Conservation (phyloP, 2,329 filamentous ascomycete genomes). For the Xylaria sp. region DNA sequence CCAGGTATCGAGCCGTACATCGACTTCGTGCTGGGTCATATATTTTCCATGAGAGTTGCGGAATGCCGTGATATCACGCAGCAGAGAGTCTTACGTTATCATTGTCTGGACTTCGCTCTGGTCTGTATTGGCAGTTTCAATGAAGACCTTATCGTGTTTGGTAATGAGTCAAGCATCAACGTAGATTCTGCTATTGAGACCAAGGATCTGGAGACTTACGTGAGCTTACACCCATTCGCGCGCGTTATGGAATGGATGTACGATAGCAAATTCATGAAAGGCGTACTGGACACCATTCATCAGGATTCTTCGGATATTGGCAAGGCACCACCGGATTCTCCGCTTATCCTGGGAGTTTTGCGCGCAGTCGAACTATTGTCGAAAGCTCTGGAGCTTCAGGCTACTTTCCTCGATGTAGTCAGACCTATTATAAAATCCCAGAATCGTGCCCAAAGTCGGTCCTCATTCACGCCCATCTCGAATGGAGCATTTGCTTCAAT, state of each 20-base stretch:
- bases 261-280: slow-evolving; percentile 86
- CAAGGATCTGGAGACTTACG: slow-evolving; percentile 81
- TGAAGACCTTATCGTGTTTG: slow-evolving; percentile 88
- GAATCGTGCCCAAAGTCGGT: slow-evolving; percentile 55
- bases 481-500: slow-evolving; percentile 86
- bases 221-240: slow-evolving; percentile 89
- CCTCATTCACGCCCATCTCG: slow-evolving; percentile 51
- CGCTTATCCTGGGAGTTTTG: slow-evolving; percentile 81
- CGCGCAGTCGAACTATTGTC: slow-evolving; percentile 86
- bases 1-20: slow-evolving; percentile 92
- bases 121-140: slow-evolving; percentile 89
- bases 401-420: slow-evolving; percentile 91
- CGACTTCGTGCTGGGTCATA: slow-evolving; percentile 86
- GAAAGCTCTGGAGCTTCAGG: slow-evolving; percentile 84
- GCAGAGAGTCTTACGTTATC: slow-evolving; percentile 77
- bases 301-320: slow-evolving; percentile 79
- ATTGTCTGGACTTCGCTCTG: slow-evolving; percentile 85
- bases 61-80: slow-evolving; percentile 76
- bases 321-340: slow-evolving; percentile 78
- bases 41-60: slow-evolving; percentile 75
- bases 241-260: slow-evolving; percentile 99
- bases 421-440: slow-evolving; percentile 79
- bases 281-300: slow-evolving; percentile 81
- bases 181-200: slow-evolving; percentile 81
- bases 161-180: slow-evolving; percentile 78